Conservation (phyloP, 2,329 filamentous ascomycete species). For the Herpomyces periplanetae region DNA sequence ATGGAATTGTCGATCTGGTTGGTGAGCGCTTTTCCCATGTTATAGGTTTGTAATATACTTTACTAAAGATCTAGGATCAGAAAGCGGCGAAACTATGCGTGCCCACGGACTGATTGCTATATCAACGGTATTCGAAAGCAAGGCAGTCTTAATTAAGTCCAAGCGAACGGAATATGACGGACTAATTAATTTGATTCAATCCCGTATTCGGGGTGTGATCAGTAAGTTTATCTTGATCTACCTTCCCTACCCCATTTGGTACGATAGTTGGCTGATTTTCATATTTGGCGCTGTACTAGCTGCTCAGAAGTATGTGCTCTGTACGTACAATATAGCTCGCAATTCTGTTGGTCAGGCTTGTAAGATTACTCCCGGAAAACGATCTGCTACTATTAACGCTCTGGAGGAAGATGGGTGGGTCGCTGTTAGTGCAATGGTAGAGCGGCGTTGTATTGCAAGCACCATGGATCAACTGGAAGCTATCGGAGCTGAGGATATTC, state of each 20-base stretch:
- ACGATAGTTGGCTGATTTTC: slow-evolving; percentile 1
- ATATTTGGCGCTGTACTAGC: slow-evolving; percentile 10
- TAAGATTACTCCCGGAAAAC: slow-evolving; percentile 60
- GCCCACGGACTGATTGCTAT: slow-evolving; percentile 76
- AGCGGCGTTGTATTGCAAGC: slow-evolving; percentile 41
- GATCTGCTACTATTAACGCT: slow-evolving; percentile 60
- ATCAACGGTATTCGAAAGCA: slow-evolving; percentile 58
- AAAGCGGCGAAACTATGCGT: slow-evolving; percentile 93
- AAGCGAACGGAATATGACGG: slow-evolving; percentile 37
- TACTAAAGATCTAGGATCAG: slow-evolving; percentile 11
- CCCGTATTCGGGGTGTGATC: slow-evolving; percentile 67
- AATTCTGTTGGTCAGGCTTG: slow-evolving; percentile 21
- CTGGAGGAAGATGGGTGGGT: slow-evolving; percentile 72
- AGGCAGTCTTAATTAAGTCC: slow-evolving; percentile 67
- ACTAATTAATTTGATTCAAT: slow-evolving; percentile 44
- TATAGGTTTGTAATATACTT: not conserved
- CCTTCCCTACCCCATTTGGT: not conserved
- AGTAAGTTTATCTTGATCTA: slow-evolving; percentile 11
- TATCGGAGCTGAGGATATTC: slow-evolving; percentile 42
- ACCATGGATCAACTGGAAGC: slow-evolving; percentile 51
- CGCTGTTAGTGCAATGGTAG: slow-evolving; percentile 71
- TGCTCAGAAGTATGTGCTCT: slow-evolving; percentile 67
- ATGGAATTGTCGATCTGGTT: slow-evolving; percentile 88
- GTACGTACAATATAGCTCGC: slow-evolving; percentile 73
- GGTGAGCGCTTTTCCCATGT: slow-evolving; percentile 15